Base-by-base conservation (phyloP, 208 protist species). In the Trypanosoma rangeli region DNA sequence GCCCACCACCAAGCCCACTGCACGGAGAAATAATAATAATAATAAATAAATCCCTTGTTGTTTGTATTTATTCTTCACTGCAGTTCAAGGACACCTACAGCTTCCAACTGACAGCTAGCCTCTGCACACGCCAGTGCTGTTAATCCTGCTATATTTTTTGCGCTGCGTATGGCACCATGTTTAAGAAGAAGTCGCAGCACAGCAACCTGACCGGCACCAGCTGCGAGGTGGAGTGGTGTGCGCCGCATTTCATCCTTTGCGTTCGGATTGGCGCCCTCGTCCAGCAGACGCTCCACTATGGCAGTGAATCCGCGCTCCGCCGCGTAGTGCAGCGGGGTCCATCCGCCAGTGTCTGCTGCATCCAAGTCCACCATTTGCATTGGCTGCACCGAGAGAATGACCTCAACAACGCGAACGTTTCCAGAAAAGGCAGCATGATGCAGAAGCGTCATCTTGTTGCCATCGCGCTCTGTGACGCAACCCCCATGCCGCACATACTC, bases 271-370 rank as follows among this genome's bases (percentile, higher is more conserved):
- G 82, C 85, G 0, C 88, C 88, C 31, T 94, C 83, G 1, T 92
- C 78, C 1, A 92, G 52, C 0, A 96, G 77, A 28, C 79, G 15
- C 24, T 28, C 46, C 0, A 80, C 79, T 10, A 89, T 64, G 3
- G 24, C 78, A 0, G 42, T 48, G 48, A 91, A 73, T 0, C 92
- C 92, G n/a, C 84, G 82, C 42, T 94, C 92, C 0, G 83, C 83
- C 4, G 89, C 89, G 73, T 94, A 96, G 73, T 96, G 92, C 59
- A 96, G 68, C 55, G 89, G 73, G 2, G 92, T 94, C 89, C 92
- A 96, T n/a, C 89, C 92, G 24, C 85, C 88, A 10, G 16, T 48
- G 60, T 96, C 91, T 0, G 42, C 58, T 10, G 87, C 85, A 48
- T 96, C 91, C 20, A 93, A 50, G 68, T 86, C 74, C 0, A 89